Evolutionary conservation across 2,329 filamentous ascomycete genomes (phyloP).

Genomic region (Sporothrix protearum): DNA sequence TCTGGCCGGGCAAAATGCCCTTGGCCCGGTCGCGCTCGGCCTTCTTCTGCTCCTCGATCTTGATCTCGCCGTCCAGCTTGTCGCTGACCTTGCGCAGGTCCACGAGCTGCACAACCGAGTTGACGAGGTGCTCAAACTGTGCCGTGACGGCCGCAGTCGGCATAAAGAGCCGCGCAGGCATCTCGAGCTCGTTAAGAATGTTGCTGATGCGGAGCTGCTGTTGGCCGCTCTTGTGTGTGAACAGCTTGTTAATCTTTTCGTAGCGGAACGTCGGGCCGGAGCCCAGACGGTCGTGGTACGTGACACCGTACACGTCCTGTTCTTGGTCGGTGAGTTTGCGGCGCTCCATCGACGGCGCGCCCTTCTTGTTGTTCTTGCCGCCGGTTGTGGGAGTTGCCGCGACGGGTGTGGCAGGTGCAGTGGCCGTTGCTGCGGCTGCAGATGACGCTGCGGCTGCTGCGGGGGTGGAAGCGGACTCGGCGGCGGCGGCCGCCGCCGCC

Average conservation of each 20-base stretch:
- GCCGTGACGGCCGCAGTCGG: conserved; percentile 69
- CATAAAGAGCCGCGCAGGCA: conserved; percentile 67
- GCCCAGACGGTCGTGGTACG: conserved; percentile 77
- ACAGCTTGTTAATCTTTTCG: conserved; percentile 73
- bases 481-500: neutral
- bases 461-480: conserved; percentile 21
- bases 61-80: conserved; percentile 70
- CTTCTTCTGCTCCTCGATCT: conserved; percentile 56
- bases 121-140: conserved; percentile 67
- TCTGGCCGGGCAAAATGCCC: conserved; percentile 23
- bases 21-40: conserved; percentile 47
- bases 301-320: conserved; percentile 76
- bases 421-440: conserved; percentile 35
- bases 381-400: conserved; percentile 16
- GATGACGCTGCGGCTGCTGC: neutral
- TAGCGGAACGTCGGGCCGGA: conserved; percentile 88
- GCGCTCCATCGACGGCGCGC: conserved; percentile 50
- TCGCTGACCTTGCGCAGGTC: conserved; percentile 72
- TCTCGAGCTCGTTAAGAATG: conserved; percentile 66
- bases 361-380: conserved; percentile 48
- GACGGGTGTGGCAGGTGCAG: conserved; percentile 37
- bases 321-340: conserved; percentile 72
- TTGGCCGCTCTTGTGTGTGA: conserved; percentile 70
- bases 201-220: conserved; percentile 73
- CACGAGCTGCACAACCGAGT: conserved; percentile 64